phyloP scores from a whole-genome alignment of 192 early-diverging fungal genomes.

The Rhizophlyctis rosea region DNA sequence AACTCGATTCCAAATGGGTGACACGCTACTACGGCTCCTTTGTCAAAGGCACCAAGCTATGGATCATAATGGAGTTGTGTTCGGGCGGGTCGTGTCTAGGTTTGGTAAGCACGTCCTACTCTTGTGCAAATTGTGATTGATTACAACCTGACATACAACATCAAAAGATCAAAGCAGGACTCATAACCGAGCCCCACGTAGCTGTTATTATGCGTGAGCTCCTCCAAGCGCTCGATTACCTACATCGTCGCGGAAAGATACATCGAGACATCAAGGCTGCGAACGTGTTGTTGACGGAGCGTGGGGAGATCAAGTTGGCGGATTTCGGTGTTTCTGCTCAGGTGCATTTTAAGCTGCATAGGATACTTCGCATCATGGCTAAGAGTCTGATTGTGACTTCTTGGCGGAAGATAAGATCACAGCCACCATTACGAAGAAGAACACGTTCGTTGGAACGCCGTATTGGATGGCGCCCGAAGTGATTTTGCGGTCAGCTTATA shows the following conservation, averaged over 20 bases:
- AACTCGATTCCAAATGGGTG: constrained; percentile 78
- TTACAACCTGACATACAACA: no score
- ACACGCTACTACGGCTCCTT: constrained; percentile 84
- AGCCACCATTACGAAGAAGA: constrained; percentile 74
- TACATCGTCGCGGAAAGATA: constrained; percentile 77
- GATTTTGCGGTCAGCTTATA: constrained; percentile 45
- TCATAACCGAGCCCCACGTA: constrained; percentile 74
- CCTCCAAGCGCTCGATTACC: constrained; percentile 83
- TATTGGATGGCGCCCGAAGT: constrained; percentile 58
- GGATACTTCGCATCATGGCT: no score
- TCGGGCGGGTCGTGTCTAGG: constrained; percentile 88
- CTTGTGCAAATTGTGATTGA: no score
- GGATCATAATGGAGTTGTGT: constrained; percentile 96
- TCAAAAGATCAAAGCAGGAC: constrained; percentile 78
- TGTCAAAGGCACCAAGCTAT: constrained; percentile 82
- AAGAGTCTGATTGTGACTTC: constrained; percentile 25
- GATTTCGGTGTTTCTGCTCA: constrained; percentile 98
- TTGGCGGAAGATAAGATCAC: constrained; percentile 43
- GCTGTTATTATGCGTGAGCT: constrained; percentile 83
- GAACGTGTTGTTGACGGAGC: constrained; percentile 72
- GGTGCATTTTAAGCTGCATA: no score
- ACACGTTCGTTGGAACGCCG: constrained; percentile 97
- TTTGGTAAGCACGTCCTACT: constrained; percentile 64
- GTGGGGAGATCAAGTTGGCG: constrained; percentile 88
- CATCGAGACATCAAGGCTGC: constrained; percentile 88